Evolutionary conservation across 2,329 filamentous ascomycete genomes (phyloP).

Genomic region (Allantophomopsis cytisporea): DNA sequence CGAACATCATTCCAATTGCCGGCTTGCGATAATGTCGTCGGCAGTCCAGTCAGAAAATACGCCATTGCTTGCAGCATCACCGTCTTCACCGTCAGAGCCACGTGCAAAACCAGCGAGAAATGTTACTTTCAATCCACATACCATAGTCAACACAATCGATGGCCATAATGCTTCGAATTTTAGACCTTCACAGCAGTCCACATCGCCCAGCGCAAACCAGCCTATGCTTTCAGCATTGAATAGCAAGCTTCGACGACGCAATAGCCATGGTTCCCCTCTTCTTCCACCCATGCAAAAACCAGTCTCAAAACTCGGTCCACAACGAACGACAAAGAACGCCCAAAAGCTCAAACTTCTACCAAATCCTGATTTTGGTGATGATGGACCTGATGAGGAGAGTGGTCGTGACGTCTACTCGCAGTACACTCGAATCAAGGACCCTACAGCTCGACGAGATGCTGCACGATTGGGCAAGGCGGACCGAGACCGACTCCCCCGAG

Average conservation of each 20-base stretch:
- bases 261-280: constrained; percentile 54
- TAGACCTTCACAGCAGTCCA: constrained; percentile 17
- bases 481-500: constrained; percentile 70
- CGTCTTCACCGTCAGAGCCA: constrained; percentile 1
- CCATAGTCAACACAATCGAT: constrained; percentile 46
- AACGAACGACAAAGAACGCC: constrained; percentile 86
- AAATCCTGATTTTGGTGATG: constrained; percentile 71
- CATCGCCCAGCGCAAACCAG: constrained; percentile 22
- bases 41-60: constrained; percentile 8
- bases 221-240: constrained; percentile 71
- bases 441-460: constrained; percentile 81
- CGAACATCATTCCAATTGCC: no score
- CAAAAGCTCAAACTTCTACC: constrained; percentile 97
- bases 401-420: constrained; percentile 94
- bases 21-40: constrained; percentile 8
- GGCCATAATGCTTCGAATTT: constrained; percentile 29
- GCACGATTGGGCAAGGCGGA: constrained; percentile 89
- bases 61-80: constrained; percentile 8
- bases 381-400: constrained; percentile 73
- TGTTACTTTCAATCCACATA: constrained; percentile 67
- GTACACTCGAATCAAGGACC: constrained; percentile 95
- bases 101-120: constrained; percentile 25
- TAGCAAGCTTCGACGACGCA: constrained; percentile 73
- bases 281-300: constrained; percentile 19
- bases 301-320: constrained; percentile 71